A percentile compares a stretch with the other conserved stretches of the same genome.
These are phyloP conservation scores for Potentilla sterilis DNA, from an alignment of 306 rosid genomes.

Conservation along the genomic window DNA sequence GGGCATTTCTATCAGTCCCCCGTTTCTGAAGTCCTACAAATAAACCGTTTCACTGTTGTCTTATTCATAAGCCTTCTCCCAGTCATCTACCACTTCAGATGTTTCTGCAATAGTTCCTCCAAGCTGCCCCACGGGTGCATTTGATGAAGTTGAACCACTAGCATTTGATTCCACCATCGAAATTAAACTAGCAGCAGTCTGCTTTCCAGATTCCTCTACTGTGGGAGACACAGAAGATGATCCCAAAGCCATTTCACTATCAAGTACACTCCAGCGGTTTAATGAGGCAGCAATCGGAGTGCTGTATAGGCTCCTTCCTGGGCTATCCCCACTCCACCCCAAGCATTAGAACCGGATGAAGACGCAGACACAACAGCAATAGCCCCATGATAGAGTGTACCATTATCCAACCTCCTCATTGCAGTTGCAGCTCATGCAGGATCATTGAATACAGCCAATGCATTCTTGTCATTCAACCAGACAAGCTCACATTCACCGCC, in stretches of 20 bases:
- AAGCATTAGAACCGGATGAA: slow-evolving; percentile 51
- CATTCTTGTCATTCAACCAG: slow-evolving; percentile 95
- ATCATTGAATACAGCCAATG: slow-evolving; percentile 81
- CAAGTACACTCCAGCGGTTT: slow-evolving; percentile 70
- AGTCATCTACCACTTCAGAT: slow-evolving; percentile 78
- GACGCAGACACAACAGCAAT: slow-evolving; percentile 36
- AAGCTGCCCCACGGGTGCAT: slow-evolving; percentile 20
- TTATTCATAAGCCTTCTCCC: slow-evolving; percentile 80
- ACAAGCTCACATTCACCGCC: slow-evolving; percentile 96
- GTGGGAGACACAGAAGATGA: slow-evolving; percentile 35
- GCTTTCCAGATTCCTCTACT: slow-evolving; percentile 27
- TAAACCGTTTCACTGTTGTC: slow-evolving; percentile 2
- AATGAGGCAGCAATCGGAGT: slow-evolving; percentile 54
- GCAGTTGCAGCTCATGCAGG: slow-evolving; percentile 97
- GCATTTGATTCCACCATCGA: background rate
- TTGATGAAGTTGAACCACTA: slow-evolving; percentile 16
- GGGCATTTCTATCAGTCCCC: slow-evolving; percentile 17
- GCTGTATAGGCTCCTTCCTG: slow-evolving; percentile 48
- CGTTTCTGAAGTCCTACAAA: slow-evolving; percentile 11
- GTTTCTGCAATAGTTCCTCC: slow-evolving; percentile 32
- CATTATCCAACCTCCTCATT: slow-evolving; percentile 94
- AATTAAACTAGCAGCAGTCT: background rate
- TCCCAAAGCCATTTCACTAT: slow-evolving; percentile 45
- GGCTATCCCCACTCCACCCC: slow-evolving; percentile 55
- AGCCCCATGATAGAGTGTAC: slow-evolving; percentile 77